A percentile compares a stretch with the other conserved stretches of the same genome.
Evolutionary conservation across 2,329 filamentous ascomycete genomes (phyloP).

Genomic region (Aspergillus proliferans): DNA sequence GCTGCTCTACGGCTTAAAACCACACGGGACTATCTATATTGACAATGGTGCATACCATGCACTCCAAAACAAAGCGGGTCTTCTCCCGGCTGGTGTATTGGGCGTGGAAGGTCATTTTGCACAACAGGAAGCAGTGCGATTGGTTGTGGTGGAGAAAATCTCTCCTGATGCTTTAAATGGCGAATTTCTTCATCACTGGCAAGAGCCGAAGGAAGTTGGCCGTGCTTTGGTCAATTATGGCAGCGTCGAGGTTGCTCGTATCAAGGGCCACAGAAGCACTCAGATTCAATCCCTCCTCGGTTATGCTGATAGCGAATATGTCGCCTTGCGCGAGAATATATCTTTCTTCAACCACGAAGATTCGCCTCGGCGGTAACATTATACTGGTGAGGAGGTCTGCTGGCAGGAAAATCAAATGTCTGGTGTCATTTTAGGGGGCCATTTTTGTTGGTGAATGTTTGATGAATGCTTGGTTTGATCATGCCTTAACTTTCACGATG

Average conservation of each 20-base stretch:
- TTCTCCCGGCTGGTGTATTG: slow-evolving; percentile 85
- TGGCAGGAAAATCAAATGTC: too few species aligned
- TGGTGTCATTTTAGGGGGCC: too few species aligned
- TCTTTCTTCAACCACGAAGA: slow-evolving; percentile 55
- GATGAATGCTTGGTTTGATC: too few species aligned
- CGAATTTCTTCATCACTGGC: slow-evolving; percentile 32
- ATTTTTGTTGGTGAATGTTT: too few species aligned
- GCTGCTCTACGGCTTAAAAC: slow-evolving; percentile 85
- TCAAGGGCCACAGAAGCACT: slow-evolving; percentile 75
- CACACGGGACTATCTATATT: slow-evolving; percentile 87
- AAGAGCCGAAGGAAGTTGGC: slow-evolving; percentile 65
- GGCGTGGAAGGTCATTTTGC: slow-evolving; percentile 82
- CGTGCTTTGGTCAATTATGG: slow-evolving; percentile 89
- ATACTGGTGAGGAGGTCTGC: not conserved
- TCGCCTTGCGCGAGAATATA: slow-evolving; percentile 81
- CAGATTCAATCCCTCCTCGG: slow-evolving; percentile 76
- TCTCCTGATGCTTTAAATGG: slow-evolving; percentile 36
- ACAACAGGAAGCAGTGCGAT: slow-evolving; percentile 83
- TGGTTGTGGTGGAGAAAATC: slow-evolving; percentile 68
- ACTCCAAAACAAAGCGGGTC: slow-evolving; percentile 72
- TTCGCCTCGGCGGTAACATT: slow-evolving; percentile 2
- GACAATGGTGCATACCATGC: slow-evolving; percentile 82
- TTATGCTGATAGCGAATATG: slow-evolving; percentile 92
- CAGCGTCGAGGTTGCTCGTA: slow-evolving; percentile 72
- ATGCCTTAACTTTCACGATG: too few species aligned